Conservation (phyloP, 345 rosid species). For the Stellera chamaejasme region DNA sequence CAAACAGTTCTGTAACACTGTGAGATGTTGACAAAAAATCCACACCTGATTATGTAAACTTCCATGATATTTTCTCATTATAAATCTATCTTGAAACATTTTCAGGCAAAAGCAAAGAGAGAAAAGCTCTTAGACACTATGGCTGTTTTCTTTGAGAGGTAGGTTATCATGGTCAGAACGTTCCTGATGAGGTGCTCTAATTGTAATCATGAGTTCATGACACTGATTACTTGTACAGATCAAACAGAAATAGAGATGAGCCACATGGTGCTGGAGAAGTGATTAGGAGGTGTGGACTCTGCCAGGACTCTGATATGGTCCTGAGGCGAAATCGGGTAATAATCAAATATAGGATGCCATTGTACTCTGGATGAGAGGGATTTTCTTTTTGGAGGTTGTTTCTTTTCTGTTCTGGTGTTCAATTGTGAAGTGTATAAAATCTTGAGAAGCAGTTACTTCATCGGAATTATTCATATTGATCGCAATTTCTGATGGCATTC, state of each 20-base stretch:
- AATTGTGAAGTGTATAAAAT: too few relatives aligned
- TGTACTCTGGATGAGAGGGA: neutral
- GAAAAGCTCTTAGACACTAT: slow-evolving; percentile 79
- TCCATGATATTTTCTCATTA: neutral
- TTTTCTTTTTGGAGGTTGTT: slow-evolving; percentile 1
- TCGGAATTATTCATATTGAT: too few relatives aligned
- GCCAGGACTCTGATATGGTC: slow-evolving; percentile 84
- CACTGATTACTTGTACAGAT: slow-evolving; percentile 30
- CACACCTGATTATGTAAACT: too few relatives aligned
- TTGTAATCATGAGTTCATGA: slow-evolving; percentile 11
- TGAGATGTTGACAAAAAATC: too few relatives aligned
- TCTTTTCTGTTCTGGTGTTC: neutral
- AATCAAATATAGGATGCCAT: neutral
- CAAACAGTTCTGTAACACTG: too few relatives aligned
- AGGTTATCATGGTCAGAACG: slow-evolving; percentile 12
- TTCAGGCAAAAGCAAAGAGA: slow-evolving; percentile 75
- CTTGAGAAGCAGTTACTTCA: too few relatives aligned
- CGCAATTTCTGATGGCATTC: too few relatives aligned
- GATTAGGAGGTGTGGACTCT: slow-evolving; percentile 67
- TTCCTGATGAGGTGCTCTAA: slow-evolving; percentile 6
- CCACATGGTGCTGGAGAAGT: slow-evolving; percentile 47
- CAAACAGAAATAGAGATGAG: slow-evolving; percentile 58
- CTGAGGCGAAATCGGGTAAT: slow-evolving; percentile 75
- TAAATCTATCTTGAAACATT: slow-evolving; percentile 10
- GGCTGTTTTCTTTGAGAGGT: slow-evolving; percentile 92